These are phyloP conservation scores for Selaginella moellendorffii DNA, from an alignment of 75 land plant genomes.

Conservation along the genomic window DNA sequence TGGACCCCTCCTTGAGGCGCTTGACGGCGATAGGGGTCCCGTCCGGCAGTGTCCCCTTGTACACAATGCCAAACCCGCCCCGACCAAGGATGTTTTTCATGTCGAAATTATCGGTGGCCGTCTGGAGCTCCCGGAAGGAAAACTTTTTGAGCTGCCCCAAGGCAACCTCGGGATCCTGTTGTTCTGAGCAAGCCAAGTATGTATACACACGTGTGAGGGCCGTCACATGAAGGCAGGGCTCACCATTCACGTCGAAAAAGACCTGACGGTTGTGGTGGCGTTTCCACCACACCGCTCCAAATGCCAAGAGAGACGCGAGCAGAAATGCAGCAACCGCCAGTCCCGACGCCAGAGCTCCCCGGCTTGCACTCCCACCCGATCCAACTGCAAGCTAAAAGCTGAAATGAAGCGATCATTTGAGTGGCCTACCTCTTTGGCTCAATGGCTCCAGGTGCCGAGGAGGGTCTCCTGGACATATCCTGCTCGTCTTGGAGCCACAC, in stretches of 20 bases:
- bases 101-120: slow-evolving; percentile 58
- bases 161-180: slow-evolving; percentile 40
- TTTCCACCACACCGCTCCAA: background rate
- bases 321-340: slow-evolving; percentile 25
- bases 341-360: slow-evolving; percentile 43
- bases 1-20: slow-evolving; percentile 57
- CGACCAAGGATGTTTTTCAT: slow-evolving; percentile 58
- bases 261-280: slow-evolving; percentile 2
- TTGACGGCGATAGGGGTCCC: slow-evolving; percentile 56
- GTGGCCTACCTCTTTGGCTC: background rate
- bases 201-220: background rate
- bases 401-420: slow-evolving; percentile 1
- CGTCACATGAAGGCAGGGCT: background rate
- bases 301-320: slow-evolving; percentile 5
- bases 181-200: slow-evolving; percentile 35
- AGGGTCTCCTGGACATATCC: slow-evolving; percentile 48
- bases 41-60: slow-evolving; percentile 60
- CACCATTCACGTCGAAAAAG: background rate
- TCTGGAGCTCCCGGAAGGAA: slow-evolving; percentile 51
- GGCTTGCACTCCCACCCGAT: slow-evolving; percentile 8
- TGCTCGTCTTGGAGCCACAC: slow-evolving; percentile 43
- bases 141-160: slow-evolving; percentile 66
- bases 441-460: slow-evolving; percentile 16
- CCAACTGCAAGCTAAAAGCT: background rate
- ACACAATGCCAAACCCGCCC: slow-evolving; percentile 77